Conservation (phyloP, 1,139 yeast species). For the Wickerhamomyces sp. region DNA sequence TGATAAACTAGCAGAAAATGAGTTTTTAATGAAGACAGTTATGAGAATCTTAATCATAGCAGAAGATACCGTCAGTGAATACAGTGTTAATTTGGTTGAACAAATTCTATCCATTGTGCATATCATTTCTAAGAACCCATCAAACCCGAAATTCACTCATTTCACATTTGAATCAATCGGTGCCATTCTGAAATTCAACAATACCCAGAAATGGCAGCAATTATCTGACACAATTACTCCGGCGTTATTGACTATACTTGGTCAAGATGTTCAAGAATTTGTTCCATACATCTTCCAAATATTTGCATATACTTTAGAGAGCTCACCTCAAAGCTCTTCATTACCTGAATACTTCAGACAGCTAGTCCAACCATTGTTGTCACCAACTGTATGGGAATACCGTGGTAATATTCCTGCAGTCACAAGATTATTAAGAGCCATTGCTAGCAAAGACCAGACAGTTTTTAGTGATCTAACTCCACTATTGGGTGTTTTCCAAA, state of each 20-base stretch:
- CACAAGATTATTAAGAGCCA: constrained; percentile 70
- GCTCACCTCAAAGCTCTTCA: constrained; percentile 41
- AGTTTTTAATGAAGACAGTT: constrained; percentile 81
- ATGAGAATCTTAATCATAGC: constrained; percentile 80
- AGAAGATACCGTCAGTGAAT: constrained; percentile 52
- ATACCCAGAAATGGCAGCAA: constrained; percentile 32
- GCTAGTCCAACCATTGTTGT: constrained; percentile 73
- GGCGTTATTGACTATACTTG: constrained; percentile 59
- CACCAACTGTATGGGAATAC: constrained; percentile 90
- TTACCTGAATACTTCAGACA: constrained; percentile 65
- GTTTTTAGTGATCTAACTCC: constrained; percentile 61
- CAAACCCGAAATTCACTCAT: constrained; percentile 92
- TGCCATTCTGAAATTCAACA: constrained; percentile 57
- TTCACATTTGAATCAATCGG: constrained; percentile 87
- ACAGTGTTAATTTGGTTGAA: constrained; percentile 43
- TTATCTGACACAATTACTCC: constrained; percentile 63
- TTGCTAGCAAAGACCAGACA: constrained; percentile 58
- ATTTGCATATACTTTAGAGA: constrained; percentile 71
- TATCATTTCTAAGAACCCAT: constrained; percentile 81
- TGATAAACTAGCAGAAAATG: constrained; percentile 92
- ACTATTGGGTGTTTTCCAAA: constrained; percentile 93
- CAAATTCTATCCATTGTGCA: constrained; percentile 68
- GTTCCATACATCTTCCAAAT: constrained; percentile 91
- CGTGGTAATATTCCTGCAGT: constrained; percentile 93
- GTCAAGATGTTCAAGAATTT: constrained; percentile 89